phyloP scores from a whole-genome alignment of 768 basidiomycete genomes.

The Pleurotus platypus region DNA sequence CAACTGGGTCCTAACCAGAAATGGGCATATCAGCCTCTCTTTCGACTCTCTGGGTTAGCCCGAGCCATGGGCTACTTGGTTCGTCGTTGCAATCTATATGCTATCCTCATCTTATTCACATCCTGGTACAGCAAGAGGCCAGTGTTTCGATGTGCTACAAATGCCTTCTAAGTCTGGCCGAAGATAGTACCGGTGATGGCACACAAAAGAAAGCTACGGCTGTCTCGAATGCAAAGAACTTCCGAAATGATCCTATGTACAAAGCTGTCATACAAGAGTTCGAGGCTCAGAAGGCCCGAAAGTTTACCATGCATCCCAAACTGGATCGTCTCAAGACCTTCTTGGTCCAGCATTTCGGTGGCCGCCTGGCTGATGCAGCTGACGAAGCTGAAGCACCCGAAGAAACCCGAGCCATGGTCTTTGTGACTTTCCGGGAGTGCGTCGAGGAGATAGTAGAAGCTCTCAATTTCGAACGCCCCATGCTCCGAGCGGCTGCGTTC shows the following conservation, averaged over 20 bases:
- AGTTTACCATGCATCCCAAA: conserved; percentile 81
- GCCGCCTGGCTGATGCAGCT: conserved; percentile 40
- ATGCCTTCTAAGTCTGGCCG: conserved; percentile 47
- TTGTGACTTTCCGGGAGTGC: conserved; percentile 84
- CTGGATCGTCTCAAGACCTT: conserved; percentile 79
- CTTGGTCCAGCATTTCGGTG: conserved; percentile 75
- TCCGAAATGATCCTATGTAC: conserved; percentile 55
- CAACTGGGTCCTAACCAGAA: conserved; percentile 33
- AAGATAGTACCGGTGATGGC: conserved; percentile 24
- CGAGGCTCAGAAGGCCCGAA: conserved; percentile 49
- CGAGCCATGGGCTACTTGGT: conserved; percentile 89
- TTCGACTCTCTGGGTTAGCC: conserved; percentile 54
- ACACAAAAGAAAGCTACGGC: conserved; percentile 33
- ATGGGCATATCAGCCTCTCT: conserved; percentile 51
- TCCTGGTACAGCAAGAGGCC: conserved; percentile 64
- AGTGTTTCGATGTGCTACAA: conserved; percentile 78
- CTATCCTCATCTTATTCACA: conserved; percentile 2
- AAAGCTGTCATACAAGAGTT: conserved; percentile 66
- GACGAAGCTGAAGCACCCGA: conserved; percentile 31
- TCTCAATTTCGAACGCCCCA: conserved; percentile 69
- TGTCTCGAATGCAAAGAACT: conserved; percentile 35
- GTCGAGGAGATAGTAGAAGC: conserved; percentile 88
- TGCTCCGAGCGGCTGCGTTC: conserved; percentile 81
- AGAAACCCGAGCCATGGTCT: conserved; percentile 88
- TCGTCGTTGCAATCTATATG: not conserved